A percentile compares a stretch with the other conserved stretches of the same genome.
phyloP scores from a whole-genome alignment of 2,329 filamentous ascomycete species.

The Anthostomella pinea region DNA sequence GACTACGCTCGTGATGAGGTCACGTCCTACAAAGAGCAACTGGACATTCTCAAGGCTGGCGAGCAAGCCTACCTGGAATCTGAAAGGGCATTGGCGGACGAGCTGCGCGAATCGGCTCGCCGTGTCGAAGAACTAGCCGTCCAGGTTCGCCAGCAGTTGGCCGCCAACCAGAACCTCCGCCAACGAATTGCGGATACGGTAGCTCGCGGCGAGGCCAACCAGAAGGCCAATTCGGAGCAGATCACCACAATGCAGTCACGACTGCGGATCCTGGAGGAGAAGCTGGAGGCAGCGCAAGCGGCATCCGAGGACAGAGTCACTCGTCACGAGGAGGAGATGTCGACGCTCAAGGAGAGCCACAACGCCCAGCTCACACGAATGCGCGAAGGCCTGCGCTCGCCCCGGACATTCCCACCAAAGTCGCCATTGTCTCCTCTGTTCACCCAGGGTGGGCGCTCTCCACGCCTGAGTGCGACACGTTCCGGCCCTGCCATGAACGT shows the following conservation, averaged over 20 bases:
- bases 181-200: slow-evolving; percentile 77
- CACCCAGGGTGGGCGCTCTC: slow-evolving; percentile 46
- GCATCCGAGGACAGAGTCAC: slow-evolving; percentile 80
- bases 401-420: slow-evolving; percentile 53
- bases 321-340: slow-evolving; percentile 83
- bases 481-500: slow-evolving; percentile 60
- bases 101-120: slow-evolving; percentile 70
- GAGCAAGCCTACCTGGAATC: slow-evolving; percentile 57
- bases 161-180: slow-evolving; percentile 73
- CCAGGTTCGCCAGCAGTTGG: slow-evolving; percentile 77
- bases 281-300: slow-evolving; percentile 77
- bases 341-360: slow-evolving; percentile 71
- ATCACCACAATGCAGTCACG: slow-evolving; percentile 82
- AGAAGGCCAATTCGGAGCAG: slow-evolving; percentile 73
- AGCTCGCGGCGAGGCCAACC: slow-evolving; percentile 77
- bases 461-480: slow-evolving; percentile 48
- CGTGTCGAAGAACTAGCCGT: slow-evolving; percentile 76
- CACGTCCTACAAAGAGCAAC: slow-evolving; percentile 57
- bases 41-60: slow-evolving; percentile 53
- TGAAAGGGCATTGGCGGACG: slow-evolving; percentile 63
- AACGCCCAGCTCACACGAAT: slow-evolving; percentile 74
- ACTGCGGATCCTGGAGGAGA: slow-evolving; percentile 79
- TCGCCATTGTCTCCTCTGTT: slow-evolving; percentile 63
- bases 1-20: slow-evolving; percentile 69
- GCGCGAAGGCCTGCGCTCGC: slow-evolving; percentile 50